These are phyloP conservation scores for Neurospora sp. DNA, from an alignment of 2,329 filamentous ascomycete genomes.

Conservation along the genomic window DNA sequence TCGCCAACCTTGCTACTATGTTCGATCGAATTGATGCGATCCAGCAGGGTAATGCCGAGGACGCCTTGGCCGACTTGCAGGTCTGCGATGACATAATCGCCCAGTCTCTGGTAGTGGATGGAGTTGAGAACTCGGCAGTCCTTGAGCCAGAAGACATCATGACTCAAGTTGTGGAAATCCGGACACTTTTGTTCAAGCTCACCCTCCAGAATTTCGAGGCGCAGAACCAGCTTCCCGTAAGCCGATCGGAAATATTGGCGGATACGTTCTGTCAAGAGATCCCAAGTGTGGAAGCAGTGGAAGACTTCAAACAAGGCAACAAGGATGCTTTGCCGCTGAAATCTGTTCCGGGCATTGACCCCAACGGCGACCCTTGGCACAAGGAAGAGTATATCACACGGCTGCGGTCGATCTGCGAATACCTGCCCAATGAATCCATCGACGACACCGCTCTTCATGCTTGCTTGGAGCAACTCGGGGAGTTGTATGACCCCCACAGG, in stretches of 20 bases:
- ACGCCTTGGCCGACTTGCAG: neutral
- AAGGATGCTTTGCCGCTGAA: constrained; percentile 8
- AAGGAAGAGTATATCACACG: constrained; percentile 3
- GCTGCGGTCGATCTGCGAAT: constrained; percentile 6
- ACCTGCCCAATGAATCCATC: constrained; percentile 4
- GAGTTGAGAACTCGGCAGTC: neutral
- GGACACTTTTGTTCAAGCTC: constrained; percentile 12
- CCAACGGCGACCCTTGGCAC: constrained; percentile 1
- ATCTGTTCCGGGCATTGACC: constrained; percentile 1
- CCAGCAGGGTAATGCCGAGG: neutral
- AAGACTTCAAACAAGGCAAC: constrained; percentile 7
- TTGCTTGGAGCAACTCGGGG: constrained; percentile 3
- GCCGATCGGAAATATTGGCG: constrained; percentile 8
- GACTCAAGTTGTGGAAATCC: constrained; percentile 12
- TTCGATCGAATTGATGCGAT: constrained; percentile 7
- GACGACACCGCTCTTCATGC: neutral
- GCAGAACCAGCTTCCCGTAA: constrained; percentile 1
- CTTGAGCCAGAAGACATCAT: constrained; percentile 5
- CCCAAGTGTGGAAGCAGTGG: constrained; percentile 7
- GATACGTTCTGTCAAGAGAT: constrained; percentile 11
- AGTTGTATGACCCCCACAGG: constrained; percentile 1
- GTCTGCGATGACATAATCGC: constrained; percentile 10
- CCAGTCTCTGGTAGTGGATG: constrained; percentile 5
- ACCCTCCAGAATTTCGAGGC: constrained; percentile 7
- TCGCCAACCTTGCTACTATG: constrained; percentile 12